Evolutionary conservation across 1,139 yeast species (phyloP).

Genomic region (Candida glucosophila): DNA sequence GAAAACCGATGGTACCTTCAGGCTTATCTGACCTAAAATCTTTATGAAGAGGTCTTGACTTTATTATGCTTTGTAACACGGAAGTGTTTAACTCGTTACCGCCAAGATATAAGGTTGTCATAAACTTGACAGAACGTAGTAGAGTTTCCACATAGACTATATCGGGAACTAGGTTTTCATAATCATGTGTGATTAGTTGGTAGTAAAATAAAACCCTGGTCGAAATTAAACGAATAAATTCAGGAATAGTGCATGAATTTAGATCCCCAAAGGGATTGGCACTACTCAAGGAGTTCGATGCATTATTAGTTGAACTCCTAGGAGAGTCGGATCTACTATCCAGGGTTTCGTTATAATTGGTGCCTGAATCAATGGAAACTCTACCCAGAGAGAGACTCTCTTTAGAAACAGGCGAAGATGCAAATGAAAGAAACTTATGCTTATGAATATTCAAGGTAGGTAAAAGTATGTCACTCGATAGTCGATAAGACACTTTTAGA

Average conservation of each 20-base stretch:
- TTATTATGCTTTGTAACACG: constrained; percentile 32
- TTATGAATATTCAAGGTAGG: constrained; percentile 20
- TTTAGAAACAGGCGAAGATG: constrained; percentile 12
- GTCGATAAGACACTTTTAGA: constrained; percentile 48
- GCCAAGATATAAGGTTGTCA: constrained; percentile 41
- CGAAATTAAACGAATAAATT: constrained; percentile 37
- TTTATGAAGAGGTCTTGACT: too few species aligned
- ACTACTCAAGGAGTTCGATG: constrained; percentile 10
- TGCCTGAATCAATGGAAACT: too few species aligned
- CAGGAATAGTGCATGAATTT: constrained; percentile 28
- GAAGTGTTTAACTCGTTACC: constrained; percentile 41
- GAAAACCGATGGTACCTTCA: constrained; percentile 6
- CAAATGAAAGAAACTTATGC: constrained; percentile 11
- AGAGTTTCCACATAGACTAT: constrained; percentile 69
- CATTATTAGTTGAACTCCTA: constrained; percentile 22
- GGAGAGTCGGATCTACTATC: constrained; percentile 18
- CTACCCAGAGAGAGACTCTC: too few species aligned
- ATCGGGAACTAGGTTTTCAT: constrained; percentile 77
- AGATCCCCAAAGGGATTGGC: constrained; percentile 14
- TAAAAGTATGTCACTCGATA: constrained; percentile 36
- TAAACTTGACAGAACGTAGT: constrained; percentile 53
- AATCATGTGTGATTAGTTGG: constrained; percentile 48
- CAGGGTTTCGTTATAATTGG: constrained; percentile 1
- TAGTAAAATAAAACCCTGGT: constrained; percentile 49
- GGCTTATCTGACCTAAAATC: not conserved